Base-by-base conservation (phyloP, 805 yeast species). In the Torulaspora franciscae region DNA sequence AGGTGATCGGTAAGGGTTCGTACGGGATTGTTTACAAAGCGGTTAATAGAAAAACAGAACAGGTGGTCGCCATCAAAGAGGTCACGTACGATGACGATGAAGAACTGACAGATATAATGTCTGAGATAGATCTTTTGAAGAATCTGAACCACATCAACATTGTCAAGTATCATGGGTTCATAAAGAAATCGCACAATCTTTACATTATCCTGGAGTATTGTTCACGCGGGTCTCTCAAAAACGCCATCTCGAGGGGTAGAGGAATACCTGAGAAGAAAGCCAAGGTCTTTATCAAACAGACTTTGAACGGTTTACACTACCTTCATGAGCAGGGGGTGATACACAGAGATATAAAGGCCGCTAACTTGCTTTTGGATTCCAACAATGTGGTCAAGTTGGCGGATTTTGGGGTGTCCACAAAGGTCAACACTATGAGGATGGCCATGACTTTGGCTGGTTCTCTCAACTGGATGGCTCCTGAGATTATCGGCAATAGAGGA, bases 391-490 rank as follows among this genome's bases (percentile, higher is more conserved):
- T 88, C 10, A 93, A 91, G 57, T 73, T 91, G 39, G 97, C 96
- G 2, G 99, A 91, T 64, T 91, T 91, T 65, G 98, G 98, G 1
- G 96, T 91, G 8, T 95, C 98, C 1, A 86, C 97, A 0, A 85
- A 81, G 54, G 72, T 79, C 6, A 81, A 75, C 51, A 79, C 80
- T 54, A 56, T 80, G 47, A 72, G 84, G 34, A 76, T 83, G 57
- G 58, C 58, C 4, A 71, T 74, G 61, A 78, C 83, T 0, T 72
- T 77, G 58, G 81, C 77, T 6, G 99, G 99, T 1, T 88, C 98
- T 0, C 95, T 97, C 0, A 85, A 91, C 61, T 93, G 98, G 98
- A 90, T 93, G 96, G 97, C 99, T 0, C 99, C 99, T 0, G 99
- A 93, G 60, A 81, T 95, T 2, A 85, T 93, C 3, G 72, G 82